Percentiles rank a stretch among this genome's conserved stretches.
These are phyloP conservation scores for Chlamydomonas sp. DNA, from an alignment of 139 green algal genomes.

Conservation along the genomic window DNA sequence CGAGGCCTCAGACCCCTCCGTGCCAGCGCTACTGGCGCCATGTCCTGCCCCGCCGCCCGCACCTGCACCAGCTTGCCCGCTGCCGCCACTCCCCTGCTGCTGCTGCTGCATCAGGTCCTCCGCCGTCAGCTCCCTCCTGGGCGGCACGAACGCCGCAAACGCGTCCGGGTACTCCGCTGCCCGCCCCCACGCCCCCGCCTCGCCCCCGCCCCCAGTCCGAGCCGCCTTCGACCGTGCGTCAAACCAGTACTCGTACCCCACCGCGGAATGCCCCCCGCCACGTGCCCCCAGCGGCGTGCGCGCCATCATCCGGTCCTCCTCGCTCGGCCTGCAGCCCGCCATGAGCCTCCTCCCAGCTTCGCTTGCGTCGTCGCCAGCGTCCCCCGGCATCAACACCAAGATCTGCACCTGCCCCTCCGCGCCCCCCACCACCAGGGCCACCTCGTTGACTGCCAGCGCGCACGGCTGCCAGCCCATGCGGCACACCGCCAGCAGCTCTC, in stretches of 20 bases:
- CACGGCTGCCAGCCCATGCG: slow-evolving; percentile 21
- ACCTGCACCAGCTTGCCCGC: neutral
- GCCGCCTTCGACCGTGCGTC: slow-evolving; percentile 17
- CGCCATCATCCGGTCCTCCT: slow-evolving; percentile 7
- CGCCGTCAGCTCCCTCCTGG: neutral
- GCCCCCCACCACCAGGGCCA: slow-evolving; percentile 23
- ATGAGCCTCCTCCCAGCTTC: neutral
- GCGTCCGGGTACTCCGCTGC: slow-evolving; percentile 1
- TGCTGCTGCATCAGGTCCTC: slow-evolving; percentile 13
- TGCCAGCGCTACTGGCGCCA: neutral
- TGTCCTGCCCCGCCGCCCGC: neutral
- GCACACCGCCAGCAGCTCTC: slow-evolving; percentile 3
- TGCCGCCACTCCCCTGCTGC: neutral
- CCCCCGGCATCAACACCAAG: slow-evolving; percentile 4
- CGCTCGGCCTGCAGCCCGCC: neutral
- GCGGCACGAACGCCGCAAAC: slow-evolving; percentile 34
- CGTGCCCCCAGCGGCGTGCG: neutral
- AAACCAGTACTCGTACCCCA: slow-evolving; percentile 27
- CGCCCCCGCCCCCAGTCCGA: neutral
- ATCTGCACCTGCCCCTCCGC: slow-evolving; percentile 31
- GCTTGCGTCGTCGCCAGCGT: neutral
- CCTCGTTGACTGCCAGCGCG: slow-evolving; percentile 2
- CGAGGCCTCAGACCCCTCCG: neutral
- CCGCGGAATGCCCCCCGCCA: neutral
- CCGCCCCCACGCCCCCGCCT: neutral